Evolutionary conservation across 2,329 filamentous ascomycete genomes (phyloP), one percentile per base, ranked within the genome.

Genomic region (Arthrobotrys iridis): DNA sequence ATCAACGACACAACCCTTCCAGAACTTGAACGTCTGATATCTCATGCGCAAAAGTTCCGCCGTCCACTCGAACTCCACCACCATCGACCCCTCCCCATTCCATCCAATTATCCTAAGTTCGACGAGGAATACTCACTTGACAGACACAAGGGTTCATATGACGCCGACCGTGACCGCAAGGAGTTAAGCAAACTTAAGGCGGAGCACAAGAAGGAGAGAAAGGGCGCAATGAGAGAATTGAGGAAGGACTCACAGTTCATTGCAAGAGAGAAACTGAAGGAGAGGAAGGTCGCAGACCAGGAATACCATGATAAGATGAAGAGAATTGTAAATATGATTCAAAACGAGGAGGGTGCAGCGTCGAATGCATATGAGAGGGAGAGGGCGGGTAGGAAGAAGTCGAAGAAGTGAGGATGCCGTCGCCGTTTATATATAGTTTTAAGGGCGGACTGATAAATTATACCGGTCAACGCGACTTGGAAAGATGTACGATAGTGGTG

Each of bases 251-350:
- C 93, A 65, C 92, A 91, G 82, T 98, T 99, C 81, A 89, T 98
- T 84, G 93, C 93, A 33, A 87, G 94, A 79, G 93, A 97, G 87
- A 91, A 92, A 83, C 85, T 99, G 80, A 88, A 88, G 80, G 87
- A 96, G 85, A 98, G 98, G 89, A 97, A 93, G 87, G 91, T 92
- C 84, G 90, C 89, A 84, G 95, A 98, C 85, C 88, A 88, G 70
- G 93, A 92, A 78, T 98, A 99, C 85, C 94, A 98, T 86, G 92
- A 91, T 86, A 98, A 98, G 87, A 96, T 94, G 85, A 92, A 91
- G 86, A 88, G 91, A 78, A 85, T 99, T 75, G 89, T 98, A 79
- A 92, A 93, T 7, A 93, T 97, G 86, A 97, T 99, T 80, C 94
- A 99, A 84, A 92, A 91, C 78, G 91, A 97, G 84, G 95, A 97